Base-by-base conservation (phyloP, 371 early-diverging fungal genomes). In the Zancudomyces culisetae region DNA sequence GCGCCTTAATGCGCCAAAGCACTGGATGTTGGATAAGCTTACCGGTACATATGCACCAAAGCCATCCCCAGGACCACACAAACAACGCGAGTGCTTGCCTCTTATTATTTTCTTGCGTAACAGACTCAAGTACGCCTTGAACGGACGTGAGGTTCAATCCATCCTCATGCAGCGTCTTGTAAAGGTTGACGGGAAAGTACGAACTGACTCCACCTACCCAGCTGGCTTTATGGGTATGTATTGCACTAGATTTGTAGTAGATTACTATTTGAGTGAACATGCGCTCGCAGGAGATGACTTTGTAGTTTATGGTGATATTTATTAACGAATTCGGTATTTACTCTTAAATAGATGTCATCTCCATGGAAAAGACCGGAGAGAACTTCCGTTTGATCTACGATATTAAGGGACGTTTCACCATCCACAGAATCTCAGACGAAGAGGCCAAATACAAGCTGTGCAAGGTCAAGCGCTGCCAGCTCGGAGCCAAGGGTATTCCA, bases 11-110 rank as follows among this genome's bases (percentile, higher is more conserved):
- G 98, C 99, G 58, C 98, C 98, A 75, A 90, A 87, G 80, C 94
- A 96, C 81, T 99, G 99, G 99, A 95, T 98, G 91, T 83, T 99
- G 64, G 97, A 97, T 85, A 99, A 99, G 77, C 81, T 93, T 43
- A 84, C 90, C 69, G 98, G 95, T 55, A 87, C 85, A 59, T 97
- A 85, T 49, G 49, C 99, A 57, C 95, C 98, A 57, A 82, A 91
- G 73, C 98, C 98, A 60, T 83, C 86, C 58, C 73, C 96, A 63
- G 99, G 99, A 75, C 98, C 99, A 60, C 99, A 99, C 88, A 95
- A 93, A 85, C 81, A 87, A 61, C 85, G 92, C 66, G 98, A 97
- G 76, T 98, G 93, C 78, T 82, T 99, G 67, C 99, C 99, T 53
- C 78, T 99, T 58, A 76, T 95, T 62, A 79, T 99, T 64, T 93